Evolutionary conservation across 169 alveolate genomes (phyloP).

Genomic region (Ichthyophthirius multifiliis): DNA sequence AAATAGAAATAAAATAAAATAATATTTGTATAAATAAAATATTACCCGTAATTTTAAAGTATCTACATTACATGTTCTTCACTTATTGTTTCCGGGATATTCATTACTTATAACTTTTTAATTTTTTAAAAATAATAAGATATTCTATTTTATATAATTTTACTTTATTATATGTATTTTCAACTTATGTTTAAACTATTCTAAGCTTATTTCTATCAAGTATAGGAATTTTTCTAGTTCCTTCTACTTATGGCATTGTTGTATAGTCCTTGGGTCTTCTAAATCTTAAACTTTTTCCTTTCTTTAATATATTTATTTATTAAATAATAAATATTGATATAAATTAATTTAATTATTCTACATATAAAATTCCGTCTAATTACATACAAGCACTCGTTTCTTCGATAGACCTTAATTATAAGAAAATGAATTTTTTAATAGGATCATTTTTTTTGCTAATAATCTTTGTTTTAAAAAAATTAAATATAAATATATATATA

Average conservation of each 20-base stretch:
- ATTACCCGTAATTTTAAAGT: neutral
- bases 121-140: neutral
- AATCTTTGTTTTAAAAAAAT: neutral
- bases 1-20: too few species aligned
- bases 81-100: neutral
- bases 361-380: slow-evolving; percentile 13
- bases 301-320: neutral
- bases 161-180: neutral
- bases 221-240: neutral
- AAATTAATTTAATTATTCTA: neutral
- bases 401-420: slow-evolving; percentile 7
- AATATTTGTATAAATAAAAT: too few species aligned
- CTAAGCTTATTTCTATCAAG: neutral
- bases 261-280: slow-evolving; percentile 14
- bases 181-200: slow-evolving; percentile 1
- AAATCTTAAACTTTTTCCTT: slow-evolving; percentile 15
- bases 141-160: neutral
- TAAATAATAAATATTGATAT: neutral
- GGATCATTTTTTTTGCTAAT: neutral
- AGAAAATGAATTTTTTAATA: slow-evolving; percentile 1
- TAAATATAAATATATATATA: too few species aligned
- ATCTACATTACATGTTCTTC: slow-evolving; percentile 5
- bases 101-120: neutral
- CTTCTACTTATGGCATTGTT: neutral
- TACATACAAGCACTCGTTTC: slow-evolving; percentile 6